Base-by-base conservation (phyloP, 345 rosid species). In the Acer negundo region DNA sequence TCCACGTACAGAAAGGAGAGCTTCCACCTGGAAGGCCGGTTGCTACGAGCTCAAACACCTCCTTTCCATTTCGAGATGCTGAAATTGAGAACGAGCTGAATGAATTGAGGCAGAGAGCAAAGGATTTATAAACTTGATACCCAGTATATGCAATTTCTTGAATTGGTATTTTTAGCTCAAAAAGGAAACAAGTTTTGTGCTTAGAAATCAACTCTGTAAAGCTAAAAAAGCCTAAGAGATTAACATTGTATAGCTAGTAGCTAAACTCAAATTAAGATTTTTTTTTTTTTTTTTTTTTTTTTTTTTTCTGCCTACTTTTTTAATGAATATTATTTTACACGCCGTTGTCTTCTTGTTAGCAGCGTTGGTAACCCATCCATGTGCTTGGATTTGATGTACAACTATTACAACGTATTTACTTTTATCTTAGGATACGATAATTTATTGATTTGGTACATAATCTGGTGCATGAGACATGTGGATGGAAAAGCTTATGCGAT, bases 51-150 rank as follows among this genome's bases (percentile, higher is more conserved):
- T 11, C 86, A 65, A 85, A 67, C 69, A 79, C 78, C 40, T n/a
- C 78, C 70, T 81, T 72, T 72, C 82, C 86, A 0, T 82, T 83
- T 70, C 87, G 81, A 65, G 94, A 90, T 78, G 51, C 90, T 4
- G 92, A 89, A 67, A 83, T 90, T 3, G 94, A 90, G 86, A 89
- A 78, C 79, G 93, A 92, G 81, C 89, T 92, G 44, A 89, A 89
- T 28, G 92, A 92, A 70, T 65, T 90, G 80, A 86, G 93, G 76
- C 91, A 76, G 76, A 82, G 75, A 76, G 78, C 89, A 63, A 85
- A 82, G 79, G 91, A 88, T 24, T 78, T 82, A 46, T 88, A 62
- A 84, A 69, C n/a, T 66, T 67, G 38, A 40, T 23, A 47, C 53
- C 1, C 1, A 19, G 20, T 0, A 26, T 20, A 19, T 51, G 38